phyloP scores from a whole-genome alignment of 306 rosid genomes.

The Sechiopsis laciniata region DNA sequence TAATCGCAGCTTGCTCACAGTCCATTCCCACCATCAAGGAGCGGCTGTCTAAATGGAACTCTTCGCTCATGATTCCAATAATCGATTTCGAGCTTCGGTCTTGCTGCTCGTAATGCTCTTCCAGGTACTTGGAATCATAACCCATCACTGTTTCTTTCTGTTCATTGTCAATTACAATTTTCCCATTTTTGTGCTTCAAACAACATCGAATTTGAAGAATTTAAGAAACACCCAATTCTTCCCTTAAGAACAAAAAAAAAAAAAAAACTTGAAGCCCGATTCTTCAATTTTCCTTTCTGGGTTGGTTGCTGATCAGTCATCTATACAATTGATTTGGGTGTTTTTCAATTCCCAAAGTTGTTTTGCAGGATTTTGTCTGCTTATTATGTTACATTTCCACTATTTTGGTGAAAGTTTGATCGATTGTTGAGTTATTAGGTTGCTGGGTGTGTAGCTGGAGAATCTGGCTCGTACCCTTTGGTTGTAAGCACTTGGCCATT shows the following conservation, averaged over 20 bases:
- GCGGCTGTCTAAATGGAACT: background rate
- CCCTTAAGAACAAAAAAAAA: background rate
- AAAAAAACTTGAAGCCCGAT: background rate
- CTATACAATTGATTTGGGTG: background rate
- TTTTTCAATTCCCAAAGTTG: background rate
- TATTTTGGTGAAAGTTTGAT: background rate
- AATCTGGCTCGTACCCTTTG: slow-evolving; percentile 44
- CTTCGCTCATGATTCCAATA: slow-evolving; percentile 8
- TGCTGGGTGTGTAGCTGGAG: slow-evolving; percentile 37
- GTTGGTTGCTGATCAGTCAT: background rate
- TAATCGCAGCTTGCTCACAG: background rate
- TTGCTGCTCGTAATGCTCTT: slow-evolving; percentile 26
- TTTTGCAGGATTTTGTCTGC: background rate
- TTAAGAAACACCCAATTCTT: background rate
- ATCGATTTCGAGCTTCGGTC: slow-evolving; percentile 16
- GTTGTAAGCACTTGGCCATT: slow-evolving; percentile 97
- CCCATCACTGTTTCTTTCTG: background rate
- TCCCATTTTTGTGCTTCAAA: slow-evolving; percentile 1
- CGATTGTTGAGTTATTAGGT: slow-evolving; percentile 34
- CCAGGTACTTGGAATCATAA: slow-evolving; percentile 25
- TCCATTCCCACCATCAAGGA: background rate
- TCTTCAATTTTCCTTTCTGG: background rate
- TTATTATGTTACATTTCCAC: background rate
- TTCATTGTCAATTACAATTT: background rate
- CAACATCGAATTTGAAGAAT: background rate